A percentile compares a stretch with the other conserved stretches of the same genome.
Conservation (phyloP, 1,284 basidiomycete species). For the Leccinum fuscescens region DNA sequence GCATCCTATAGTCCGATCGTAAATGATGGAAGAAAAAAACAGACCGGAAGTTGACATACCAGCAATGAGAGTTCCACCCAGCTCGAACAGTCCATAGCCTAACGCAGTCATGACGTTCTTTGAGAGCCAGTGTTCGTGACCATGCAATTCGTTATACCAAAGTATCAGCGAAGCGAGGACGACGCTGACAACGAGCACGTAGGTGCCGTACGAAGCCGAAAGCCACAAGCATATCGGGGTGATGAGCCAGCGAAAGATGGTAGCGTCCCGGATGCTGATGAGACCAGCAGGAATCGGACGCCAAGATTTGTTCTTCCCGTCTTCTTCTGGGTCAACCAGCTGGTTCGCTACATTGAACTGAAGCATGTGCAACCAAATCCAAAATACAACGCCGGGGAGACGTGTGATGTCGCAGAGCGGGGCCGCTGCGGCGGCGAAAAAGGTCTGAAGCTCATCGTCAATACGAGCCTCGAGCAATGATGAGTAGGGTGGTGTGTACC, state of each 20-base stretch:
- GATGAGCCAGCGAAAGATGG: constrained; percentile 38
- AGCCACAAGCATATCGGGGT: constrained; percentile 34
- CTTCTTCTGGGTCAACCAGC: constrained; percentile 38
- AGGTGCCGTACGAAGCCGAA: constrained; percentile 35
- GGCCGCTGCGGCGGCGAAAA: constrained; percentile 37
- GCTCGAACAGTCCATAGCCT: constrained; percentile 35
- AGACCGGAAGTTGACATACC: constrained; percentile 12
- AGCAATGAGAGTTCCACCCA: constrained; percentile 32
- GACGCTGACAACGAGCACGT: constrained; percentile 35
- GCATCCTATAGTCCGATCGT: constrained; percentile 20
- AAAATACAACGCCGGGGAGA: constrained; percentile 34
- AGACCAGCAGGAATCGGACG: constrained; percentile 43
- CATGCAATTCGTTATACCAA: constrained; percentile 39
- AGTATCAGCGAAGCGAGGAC: constrained; percentile 30
- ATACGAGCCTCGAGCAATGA: background rate
- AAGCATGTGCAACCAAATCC: constrained; percentile 46
- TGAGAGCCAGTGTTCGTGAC: constrained; percentile 34
- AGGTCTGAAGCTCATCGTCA: constrained; percentile 28
- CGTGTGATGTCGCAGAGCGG: constrained; percentile 26
- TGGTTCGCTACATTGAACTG: constrained; percentile 49
- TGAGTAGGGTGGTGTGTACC: constrained; percentile 23
- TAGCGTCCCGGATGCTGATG: constrained; percentile 35
- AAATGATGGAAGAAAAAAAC: background rate
- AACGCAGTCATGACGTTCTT: constrained; percentile 34
- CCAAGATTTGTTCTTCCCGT: constrained; percentile 40